Evolutionary conservation across 2,329 filamentous ascomycete species (phyloP).

Genomic region (Monosporascus sp.): DNA sequence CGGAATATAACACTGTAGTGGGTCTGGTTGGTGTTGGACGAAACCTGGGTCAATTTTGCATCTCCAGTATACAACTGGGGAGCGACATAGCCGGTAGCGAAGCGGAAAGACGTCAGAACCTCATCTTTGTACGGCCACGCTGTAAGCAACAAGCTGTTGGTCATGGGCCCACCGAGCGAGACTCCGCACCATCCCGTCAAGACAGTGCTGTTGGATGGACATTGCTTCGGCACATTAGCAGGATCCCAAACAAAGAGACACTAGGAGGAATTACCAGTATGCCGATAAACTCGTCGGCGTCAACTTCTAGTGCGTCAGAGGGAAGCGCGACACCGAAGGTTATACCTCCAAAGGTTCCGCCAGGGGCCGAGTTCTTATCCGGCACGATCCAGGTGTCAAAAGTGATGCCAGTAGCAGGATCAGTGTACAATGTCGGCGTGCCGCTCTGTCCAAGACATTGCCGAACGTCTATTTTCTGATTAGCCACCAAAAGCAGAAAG

Average conservation of each 20-base stretch:
- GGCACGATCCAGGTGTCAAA: conserved; percentile 46
- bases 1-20: conserved; percentile 61
- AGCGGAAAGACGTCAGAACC: conserved; percentile 54
- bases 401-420: conserved; percentile 44
- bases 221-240: conserved; percentile 31
- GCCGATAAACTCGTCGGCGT: conserved; percentile 54
- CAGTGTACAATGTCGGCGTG: conserved; percentile 33
- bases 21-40: conserved; percentile 50
- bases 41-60: conserved; percentile 57
- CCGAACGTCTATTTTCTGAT: conserved; percentile 18
- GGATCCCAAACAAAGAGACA: not conserved
- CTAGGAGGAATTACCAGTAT: conserved; percentile 39
- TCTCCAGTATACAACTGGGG: conserved; percentile 57
- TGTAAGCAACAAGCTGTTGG: conserved; percentile 50
- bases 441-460: conserved; percentile 16
- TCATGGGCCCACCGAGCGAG: conserved; percentile 53
- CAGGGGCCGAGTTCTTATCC: conserved; percentile 15
- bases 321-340: conserved; percentile 53
- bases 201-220: conserved; percentile 37
- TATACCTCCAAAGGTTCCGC: conserved; percentile 38
- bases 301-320: conserved; percentile 37
- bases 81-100: conserved; percentile 51
- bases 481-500: conserved; percentile 5
- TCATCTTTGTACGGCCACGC: conserved; percentile 50
- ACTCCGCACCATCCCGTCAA: conserved; percentile 54